Evolutionary conservation across 2,329 filamentous ascomycete genomes (phyloP).

Genomic region (Verticillium albo-atrum): DNA sequence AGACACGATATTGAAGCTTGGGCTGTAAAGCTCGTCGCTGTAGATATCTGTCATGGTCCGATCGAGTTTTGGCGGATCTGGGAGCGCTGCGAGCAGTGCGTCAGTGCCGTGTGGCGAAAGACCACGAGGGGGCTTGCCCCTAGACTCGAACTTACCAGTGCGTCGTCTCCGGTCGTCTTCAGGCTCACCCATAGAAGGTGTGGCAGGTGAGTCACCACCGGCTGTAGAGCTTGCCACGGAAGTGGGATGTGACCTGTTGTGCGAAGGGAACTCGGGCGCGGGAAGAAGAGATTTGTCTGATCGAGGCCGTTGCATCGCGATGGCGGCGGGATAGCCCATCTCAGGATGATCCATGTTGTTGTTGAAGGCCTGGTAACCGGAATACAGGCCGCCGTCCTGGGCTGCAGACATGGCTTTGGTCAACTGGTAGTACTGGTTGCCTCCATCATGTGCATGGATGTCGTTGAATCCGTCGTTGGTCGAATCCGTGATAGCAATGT

Average conservation of each 20-base stretch:
- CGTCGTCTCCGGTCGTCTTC: slow-evolving; percentile 44
- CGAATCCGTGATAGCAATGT: slow-evolving; percentile 51
- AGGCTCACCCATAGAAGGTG: slow-evolving; percentile 46
- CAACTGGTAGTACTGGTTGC: slow-evolving; percentile 41
- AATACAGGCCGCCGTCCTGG: slow-evolving; percentile 27
- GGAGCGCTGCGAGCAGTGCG: slow-evolving; percentile 9
- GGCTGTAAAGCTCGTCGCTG: slow-evolving; percentile 79
- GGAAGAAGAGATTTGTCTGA: slow-evolving; percentile 36
- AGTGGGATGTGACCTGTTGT: slow-evolving; percentile 42
- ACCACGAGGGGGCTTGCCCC: too few species aligned
- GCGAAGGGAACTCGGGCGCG: slow-evolving; percentile 38
- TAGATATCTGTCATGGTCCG: slow-evolving; percentile 84
- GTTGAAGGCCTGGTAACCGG: slow-evolving; percentile 36
- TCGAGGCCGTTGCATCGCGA: slow-evolving; percentile 33
- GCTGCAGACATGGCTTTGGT: slow-evolving; percentile 36
- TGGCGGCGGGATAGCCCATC: slow-evolving; percentile 34
- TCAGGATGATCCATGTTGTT: slow-evolving; percentile 28
- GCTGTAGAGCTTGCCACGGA: slow-evolving; percentile 54
- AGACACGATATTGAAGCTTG: slow-evolving; percentile 56
- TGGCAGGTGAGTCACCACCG: slow-evolving; percentile 55
- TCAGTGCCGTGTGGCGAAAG: slow-evolving; percentile 28
- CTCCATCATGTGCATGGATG: slow-evolving; percentile 30
- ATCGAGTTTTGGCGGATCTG: slow-evolving; percentile 69
- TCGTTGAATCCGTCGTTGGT: slow-evolving; percentile 40
- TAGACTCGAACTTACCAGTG: slow-evolving; percentile 5